Evolutionary conservation across 257 asterid genomes (phyloP).

Genomic region (Parsonsia alboflavescens): DNA sequence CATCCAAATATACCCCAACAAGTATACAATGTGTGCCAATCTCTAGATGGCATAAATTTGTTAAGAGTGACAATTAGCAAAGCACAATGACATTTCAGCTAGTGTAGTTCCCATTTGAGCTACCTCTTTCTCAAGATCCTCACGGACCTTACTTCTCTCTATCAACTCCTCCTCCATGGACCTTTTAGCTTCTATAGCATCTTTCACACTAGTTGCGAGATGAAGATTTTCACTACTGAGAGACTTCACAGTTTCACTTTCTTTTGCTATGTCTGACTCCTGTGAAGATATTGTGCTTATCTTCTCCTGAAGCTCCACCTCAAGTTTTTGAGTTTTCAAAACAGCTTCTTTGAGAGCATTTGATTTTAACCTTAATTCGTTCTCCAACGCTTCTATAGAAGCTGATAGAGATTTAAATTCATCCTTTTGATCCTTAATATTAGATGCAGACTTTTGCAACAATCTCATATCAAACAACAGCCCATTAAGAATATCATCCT

Average conservation of each 20-base stretch:
- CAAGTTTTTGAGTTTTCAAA: constrained; percentile 43
- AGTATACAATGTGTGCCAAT: constrained; percentile 1
- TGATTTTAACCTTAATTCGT: constrained; percentile 43
- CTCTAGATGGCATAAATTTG: neutral
- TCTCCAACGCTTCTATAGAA: constrained; percentile 48
- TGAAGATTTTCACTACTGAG: constrained; percentile 45
- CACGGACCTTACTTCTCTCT: constrained; percentile 40
- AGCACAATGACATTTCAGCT: constrained; percentile 19
- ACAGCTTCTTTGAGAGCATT: constrained; percentile 52
- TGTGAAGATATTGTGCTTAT: constrained; percentile 43
- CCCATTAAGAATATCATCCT: constrained; percentile 81
- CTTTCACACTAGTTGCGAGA: constrained; percentile 44
- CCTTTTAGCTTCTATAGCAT: constrained; percentile 40
- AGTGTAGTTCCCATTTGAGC: constrained; percentile 54
- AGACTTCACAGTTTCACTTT: constrained; percentile 36
- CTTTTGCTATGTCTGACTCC: constrained; percentile 44
- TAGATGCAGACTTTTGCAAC: constrained; percentile 91
- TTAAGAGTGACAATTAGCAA: neutral
- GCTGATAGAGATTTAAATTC: constrained; percentile 49
- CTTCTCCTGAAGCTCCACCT: constrained; percentile 56
- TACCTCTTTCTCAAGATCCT: constrained; percentile 62
- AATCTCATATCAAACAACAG: constrained; percentile 71
- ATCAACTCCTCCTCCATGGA: constrained; percentile 51
- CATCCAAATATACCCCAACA: neutral
- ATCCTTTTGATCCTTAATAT: constrained; percentile 62